Base-by-base conservation (phyloP, 139 green algal genomes). In the Dunaliella primolecta region DNA sequence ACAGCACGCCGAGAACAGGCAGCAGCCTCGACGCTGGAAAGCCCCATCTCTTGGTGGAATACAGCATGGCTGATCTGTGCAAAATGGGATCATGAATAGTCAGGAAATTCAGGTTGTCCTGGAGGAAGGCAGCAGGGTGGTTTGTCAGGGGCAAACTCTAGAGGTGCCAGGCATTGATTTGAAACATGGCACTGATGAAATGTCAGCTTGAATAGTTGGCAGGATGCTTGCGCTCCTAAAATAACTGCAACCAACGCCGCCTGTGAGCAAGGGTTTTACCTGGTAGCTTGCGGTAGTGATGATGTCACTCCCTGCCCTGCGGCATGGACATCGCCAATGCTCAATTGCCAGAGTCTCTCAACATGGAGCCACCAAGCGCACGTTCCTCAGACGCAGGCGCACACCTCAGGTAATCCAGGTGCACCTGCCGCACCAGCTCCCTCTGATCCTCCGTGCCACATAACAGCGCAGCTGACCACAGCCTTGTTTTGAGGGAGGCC, bases 201-300 rank as follows among this genome's bases (percentile, higher is more conserved):
- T 64, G 7, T 64, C 15, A 64, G 15, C 7, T 64, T 64, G 7
- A 7, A 64, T 64, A 64, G 7, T 64, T 64, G 15, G 46, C 46
- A 64, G 7, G 15, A 25, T 64, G 7, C 46, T 64, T 64, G 7
- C 7, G 46, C 46, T 64, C 15, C 46, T 15, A 64, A 64, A 7
- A 64, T 64, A 15, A 64, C 46, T 64, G 46, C 7, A 15, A 25
- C 7, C 46, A 7, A 25, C 15, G 46, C 46, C 46, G 46, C 7
- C 77, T 85, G n/a, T n/a, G n/a, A n/a, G n/a, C n/a, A n/a, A n/a
- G n/a, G n/a, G n/a, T n/a, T n/a, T n/a, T 78, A 78, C 86, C 33
- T 89, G 86, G 64, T 89, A 89, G 25, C 82, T 87, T 71, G 78
- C 84, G 64, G 86, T 86, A 57, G 86, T 89, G 36, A 86, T 83